phyloP scores from a whole-genome alignment of 2,329 filamentous ascomycete genomes.

The Phyllosticta citribraziliensis region DNA sequence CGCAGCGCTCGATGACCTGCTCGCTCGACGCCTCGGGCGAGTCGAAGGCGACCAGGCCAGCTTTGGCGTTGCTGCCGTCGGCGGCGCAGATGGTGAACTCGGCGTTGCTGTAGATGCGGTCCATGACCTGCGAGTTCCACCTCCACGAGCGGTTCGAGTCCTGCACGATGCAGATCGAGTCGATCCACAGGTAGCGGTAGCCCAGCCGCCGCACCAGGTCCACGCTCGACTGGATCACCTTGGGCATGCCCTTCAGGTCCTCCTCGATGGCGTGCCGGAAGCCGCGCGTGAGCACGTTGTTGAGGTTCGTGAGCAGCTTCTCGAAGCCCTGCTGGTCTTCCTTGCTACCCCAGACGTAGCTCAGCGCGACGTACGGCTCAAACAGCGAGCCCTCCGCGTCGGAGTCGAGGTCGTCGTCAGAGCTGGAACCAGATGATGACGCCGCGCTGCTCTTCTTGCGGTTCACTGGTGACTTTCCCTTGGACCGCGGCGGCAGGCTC shows the following conservation, averaged over 20 bases:
- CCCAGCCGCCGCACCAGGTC: constrained; percentile 6
- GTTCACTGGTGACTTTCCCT: background rate
- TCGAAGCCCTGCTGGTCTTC: background rate
- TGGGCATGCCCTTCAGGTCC: background rate
- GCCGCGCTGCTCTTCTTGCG: background rate
- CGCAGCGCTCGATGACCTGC: constrained; percentile 11
- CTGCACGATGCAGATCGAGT: constrained; percentile 8
- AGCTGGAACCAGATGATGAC: background rate
- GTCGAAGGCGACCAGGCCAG: constrained; percentile 13
- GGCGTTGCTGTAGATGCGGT: constrained; percentile 25
- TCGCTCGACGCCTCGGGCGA: background rate
- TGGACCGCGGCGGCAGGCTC: background rate
- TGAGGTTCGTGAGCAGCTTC: background rate
- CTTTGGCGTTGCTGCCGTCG: constrained; percentile 14
- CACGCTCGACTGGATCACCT: background rate
- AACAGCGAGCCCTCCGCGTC: background rate
- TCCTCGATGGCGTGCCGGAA: background rate
- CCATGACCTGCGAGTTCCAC: constrained; percentile 22
- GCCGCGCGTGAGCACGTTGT: background rate
- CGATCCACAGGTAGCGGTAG: constrained; percentile 10
- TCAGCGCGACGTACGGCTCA: constrained; percentile 1
- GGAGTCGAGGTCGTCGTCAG: no score
- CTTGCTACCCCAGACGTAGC: constrained; percentile 3
- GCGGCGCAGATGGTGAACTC: constrained; percentile 28
- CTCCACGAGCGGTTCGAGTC: constrained; percentile 15